phyloP scores from a whole-genome alignment of 192 early-diverging fungal genomes.

The Mortierella claussenii region DNA sequence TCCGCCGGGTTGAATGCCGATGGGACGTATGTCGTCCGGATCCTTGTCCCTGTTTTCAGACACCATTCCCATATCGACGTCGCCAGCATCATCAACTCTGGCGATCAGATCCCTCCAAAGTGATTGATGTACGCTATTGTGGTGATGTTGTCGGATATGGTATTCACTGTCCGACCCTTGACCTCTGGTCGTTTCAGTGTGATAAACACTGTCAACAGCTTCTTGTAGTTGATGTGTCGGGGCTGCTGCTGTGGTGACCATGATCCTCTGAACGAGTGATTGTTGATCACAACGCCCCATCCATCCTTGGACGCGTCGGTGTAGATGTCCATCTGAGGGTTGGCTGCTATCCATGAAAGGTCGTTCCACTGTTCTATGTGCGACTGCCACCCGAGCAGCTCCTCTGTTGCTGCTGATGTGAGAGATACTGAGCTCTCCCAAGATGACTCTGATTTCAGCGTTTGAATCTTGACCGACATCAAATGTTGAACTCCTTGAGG shows the following conservation, averaged over 20 bases:
- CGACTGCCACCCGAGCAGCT: constrained; percentile 24
- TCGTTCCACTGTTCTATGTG: constrained; percentile 27
- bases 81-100: constrained; percentile 21
- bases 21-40: constrained; percentile 25
- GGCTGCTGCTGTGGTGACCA: constrained; percentile 1
- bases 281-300: constrained; percentile 28
- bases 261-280: constrained; percentile 4
- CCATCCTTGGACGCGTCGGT: constrained; percentile 19
- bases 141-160: constrained; percentile 25
- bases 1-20: constrained; percentile 45
- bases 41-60: constrained; percentile 26
- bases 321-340: constrained; percentile 29
- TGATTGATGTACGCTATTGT: constrained; percentile 16
- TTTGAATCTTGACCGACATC: constrained; percentile 18
- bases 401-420: constrained; percentile 4
- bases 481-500: constrained; percentile 24
- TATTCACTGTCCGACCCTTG: constrained; percentile 9
- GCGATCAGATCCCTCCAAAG: constrained; percentile 17
- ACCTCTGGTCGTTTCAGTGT: neutral
- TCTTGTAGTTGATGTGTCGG: constrained; percentile 31
- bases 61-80: constrained; percentile 20
- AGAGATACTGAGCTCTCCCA: constrained; percentile 31
- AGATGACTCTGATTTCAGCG: constrained; percentile 27
- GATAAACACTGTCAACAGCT: constrained; percentile 7
- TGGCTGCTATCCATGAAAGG: constrained; percentile 15